Evolutionary conservation across 192 early-diverging fungal species (phyloP), one percentile per base, ranked within the genome.

Genomic region (Oehlia diaphana): DNA sequence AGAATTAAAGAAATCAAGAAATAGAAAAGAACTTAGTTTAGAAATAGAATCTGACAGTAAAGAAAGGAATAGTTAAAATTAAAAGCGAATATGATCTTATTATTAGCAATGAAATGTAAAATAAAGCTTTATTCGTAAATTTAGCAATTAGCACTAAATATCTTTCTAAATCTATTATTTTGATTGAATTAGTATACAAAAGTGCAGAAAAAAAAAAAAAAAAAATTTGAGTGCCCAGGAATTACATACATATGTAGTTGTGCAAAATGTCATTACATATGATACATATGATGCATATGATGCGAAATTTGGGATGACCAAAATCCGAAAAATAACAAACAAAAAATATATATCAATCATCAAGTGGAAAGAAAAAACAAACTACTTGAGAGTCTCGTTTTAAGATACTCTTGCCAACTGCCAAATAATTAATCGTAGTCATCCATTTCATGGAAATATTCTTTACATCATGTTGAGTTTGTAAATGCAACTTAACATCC

Each of bases 351-450:
- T 28, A 42, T 35, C 14, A 69, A 39, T 39, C 37, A 37, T 69
- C 67, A 69, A 72, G 13, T 47, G 70, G 70, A 49, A 50, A 49
- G 10, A 72, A 72, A 19, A 72, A 72, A 28, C 70, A 72, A 49
- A 72, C 23, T 26, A 72, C 3, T 47, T 13, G 44, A n/a, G 70
- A 72, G 28, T 72, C 42, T 23, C 70, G 39, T 26, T 72, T 72
- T 42, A 72, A 26, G 44, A 47, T 12, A 23, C 26, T 44, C 26
- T 49, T 72, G 12, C 70, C 70, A n/a, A 49, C 8, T 50, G 39
- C 70, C 10, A 72, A 72, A 49, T 26, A 72, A 72, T 72, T n/a
- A 2, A 49, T 26, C 13, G 44, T 49, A 49, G 49, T 14, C 39
- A 72, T 49, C 12, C 26, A 47, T 26, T 72, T 72, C 19, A 44